phyloP scores from a whole-genome alignment of 192 early-diverging fungal species.

The Chytriomyces hyalinus region DNA sequence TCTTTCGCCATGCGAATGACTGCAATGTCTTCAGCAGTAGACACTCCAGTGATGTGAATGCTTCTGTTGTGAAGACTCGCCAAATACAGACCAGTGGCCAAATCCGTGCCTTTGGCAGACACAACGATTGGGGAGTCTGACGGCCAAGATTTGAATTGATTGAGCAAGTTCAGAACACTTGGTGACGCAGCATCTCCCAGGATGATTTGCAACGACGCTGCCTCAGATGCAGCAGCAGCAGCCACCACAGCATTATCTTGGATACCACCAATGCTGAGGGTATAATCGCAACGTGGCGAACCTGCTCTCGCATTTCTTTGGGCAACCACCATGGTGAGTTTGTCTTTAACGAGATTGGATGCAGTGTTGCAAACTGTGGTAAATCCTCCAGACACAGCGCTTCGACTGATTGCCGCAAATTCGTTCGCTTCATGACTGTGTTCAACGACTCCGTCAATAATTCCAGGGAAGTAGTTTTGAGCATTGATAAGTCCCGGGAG shows the following conservation, averaged over 20 bases:
- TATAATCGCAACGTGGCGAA: constrained; percentile 73
- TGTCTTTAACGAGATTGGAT: constrained; percentile 60
- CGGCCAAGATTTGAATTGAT: constrained; percentile 85
- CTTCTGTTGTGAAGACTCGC: constrained; percentile 81
- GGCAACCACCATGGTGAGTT: constrained; percentile 59
- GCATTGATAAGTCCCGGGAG: constrained; percentile 91
- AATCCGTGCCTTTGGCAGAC: constrained; percentile 83
- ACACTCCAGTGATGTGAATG: constrained; percentile 90
- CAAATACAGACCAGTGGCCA: constrained; percentile 86
- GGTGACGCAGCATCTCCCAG: constrained; percentile 56
- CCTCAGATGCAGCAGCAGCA: constrained; percentile 47
- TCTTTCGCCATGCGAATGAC: constrained; percentile 87
- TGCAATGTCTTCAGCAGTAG: constrained; percentile 77
- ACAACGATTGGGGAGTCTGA: constrained; percentile 74
- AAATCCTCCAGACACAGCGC: constrained; percentile 85
- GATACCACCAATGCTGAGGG: constrained; percentile 70
- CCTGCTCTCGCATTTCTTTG: constrained; percentile 49
- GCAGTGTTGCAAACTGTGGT: constrained; percentile 80
- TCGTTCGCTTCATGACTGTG: constrained; percentile 44
- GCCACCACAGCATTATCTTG: constrained; percentile 64
- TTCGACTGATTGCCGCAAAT: constrained; percentile 68
- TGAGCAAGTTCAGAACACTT: constrained; percentile 63
- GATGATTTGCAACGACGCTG: constrained; percentile 66
- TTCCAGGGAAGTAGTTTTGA: constrained; percentile 65
- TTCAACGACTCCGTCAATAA: constrained; percentile 44